phyloP scores from a whole-genome alignment of 805 yeast species.

The Starmera pachycereana region DNA sequence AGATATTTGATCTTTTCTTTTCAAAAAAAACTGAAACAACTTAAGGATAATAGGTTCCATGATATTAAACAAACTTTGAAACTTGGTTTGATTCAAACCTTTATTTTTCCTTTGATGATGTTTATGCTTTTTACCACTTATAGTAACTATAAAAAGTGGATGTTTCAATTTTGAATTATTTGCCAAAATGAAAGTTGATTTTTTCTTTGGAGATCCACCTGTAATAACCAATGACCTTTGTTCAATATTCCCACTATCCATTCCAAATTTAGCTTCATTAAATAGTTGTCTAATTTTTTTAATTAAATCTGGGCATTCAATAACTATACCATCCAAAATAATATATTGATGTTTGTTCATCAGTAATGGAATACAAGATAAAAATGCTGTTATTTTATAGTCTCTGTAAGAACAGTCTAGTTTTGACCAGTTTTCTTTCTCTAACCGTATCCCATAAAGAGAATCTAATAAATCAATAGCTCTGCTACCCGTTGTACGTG shows the following conservation, averaged over 20 bases:
- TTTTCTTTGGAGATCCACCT: constrained; percentile 13
- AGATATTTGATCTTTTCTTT: constrained; percentile 11
- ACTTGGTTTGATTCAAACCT: too few relatives aligned
- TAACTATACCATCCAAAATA: constrained; percentile 30
- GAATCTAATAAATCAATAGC: constrained; percentile 12
- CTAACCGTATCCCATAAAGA: constrained; percentile 22
- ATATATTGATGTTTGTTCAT: constrained; percentile 33
- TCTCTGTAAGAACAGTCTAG: constrained; percentile 16
- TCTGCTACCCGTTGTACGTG: constrained; percentile 6
- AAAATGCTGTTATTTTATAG: constrained; percentile 24
- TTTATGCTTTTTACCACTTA: too few relatives aligned
- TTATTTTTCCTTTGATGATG: too few relatives aligned
- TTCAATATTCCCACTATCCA: constrained; percentile 4
- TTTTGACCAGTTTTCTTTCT: constrained; percentile 1
- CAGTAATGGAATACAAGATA: constrained; percentile 27
- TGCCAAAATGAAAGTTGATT: too few relatives aligned
- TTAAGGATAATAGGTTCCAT: constrained; percentile 23
- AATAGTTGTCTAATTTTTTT: constrained; percentile 19
- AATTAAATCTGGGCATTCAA: constrained; percentile 6
- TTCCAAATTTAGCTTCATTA: constrained; percentile 14
- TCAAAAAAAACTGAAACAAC: constrained; percentile 20
- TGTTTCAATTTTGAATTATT: too few relatives aligned
- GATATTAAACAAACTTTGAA: constrained; percentile 7
- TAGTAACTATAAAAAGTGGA: too few relatives aligned
- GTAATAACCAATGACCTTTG: constrained; percentile 7